Percentiles rank a stretch among this genome's conserved stretches.
These are phyloP conservation scores for Malassezia yamatoensis DNA, from an alignment of 1,284 basidiomycete species.

Conservation along the genomic window DNA sequence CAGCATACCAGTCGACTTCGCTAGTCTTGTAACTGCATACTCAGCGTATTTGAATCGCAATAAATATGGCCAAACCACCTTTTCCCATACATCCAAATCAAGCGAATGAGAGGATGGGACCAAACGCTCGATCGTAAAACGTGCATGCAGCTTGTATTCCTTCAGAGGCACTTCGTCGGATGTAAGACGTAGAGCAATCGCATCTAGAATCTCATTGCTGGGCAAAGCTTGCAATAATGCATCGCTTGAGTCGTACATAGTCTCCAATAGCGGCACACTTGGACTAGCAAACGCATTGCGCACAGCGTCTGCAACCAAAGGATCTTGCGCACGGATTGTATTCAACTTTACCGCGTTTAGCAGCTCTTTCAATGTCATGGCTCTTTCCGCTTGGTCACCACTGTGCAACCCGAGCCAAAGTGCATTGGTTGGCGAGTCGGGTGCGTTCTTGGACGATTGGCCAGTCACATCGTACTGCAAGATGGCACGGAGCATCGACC, in stretches of 20 bases:
- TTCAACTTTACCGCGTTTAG: slow-evolving; percentile 19
- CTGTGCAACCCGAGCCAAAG: slow-evolving; percentile 39
- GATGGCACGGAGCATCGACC: slow-evolving; percentile 27
- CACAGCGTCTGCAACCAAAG: slow-evolving; percentile 34
- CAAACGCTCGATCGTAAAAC: slow-evolving; percentile 10
- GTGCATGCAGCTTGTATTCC: slow-evolving; percentile 21
- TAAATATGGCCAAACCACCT: slow-evolving; percentile 21
- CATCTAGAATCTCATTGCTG: slow-evolving; percentile 16
- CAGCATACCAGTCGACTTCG: not conserved
- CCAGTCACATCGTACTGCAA: slow-evolving; percentile 25
- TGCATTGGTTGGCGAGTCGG: slow-evolving; percentile 13
- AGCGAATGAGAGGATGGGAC: slow-evolving; percentile 16
- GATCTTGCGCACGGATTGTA: slow-evolving; percentile 20
- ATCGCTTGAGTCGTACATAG: slow-evolving; percentile 21
- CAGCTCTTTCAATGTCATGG: slow-evolving; percentile 27
- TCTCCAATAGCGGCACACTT: slow-evolving; percentile 22
- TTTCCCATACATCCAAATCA: slow-evolving; percentile 14
- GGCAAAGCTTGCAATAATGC: slow-evolving; percentile 21
- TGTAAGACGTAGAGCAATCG: slow-evolving; percentile 15
- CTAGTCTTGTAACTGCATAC: not conserved
- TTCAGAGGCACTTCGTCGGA: slow-evolving; percentile 13
- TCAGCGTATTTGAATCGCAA: slow-evolving; percentile 5
- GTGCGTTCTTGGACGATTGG: slow-evolving; percentile 10
- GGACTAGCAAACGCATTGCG: slow-evolving; percentile 25
- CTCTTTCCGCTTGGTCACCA: slow-evolving; percentile 25